These are phyloP conservation scores for Suillus subaureus DNA, from an alignment of 768 basidiomycete species.

Conservation along the genomic window DNA sequence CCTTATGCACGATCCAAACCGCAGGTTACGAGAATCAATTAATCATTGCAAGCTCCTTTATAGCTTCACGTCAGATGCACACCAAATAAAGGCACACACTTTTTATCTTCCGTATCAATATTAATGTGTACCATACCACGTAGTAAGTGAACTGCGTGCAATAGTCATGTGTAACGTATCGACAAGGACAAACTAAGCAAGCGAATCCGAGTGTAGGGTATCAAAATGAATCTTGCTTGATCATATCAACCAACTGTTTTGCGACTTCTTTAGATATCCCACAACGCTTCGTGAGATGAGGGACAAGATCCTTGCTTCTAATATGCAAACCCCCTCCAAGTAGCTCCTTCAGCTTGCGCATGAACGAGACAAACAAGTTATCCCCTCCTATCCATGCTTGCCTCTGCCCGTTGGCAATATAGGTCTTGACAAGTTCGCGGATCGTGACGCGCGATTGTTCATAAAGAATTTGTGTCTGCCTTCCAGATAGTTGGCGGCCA, in stretches of 20 bases:
- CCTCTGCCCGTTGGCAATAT: slow-evolving; percentile 26
- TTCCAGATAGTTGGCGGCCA: slow-evolving; percentile 9
- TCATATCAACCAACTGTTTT: background rate
- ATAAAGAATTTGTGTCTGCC: slow-evolving; percentile 20
- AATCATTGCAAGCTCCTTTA: background rate
- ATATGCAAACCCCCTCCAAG: background rate
- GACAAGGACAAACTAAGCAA: background rate
- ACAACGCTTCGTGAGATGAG: background rate
- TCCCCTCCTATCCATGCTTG: background rate
- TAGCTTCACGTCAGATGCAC: background rate
- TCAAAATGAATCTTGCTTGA: background rate
- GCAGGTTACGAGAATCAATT: background rate
- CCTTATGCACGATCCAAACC: background rate
- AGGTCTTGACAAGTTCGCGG: slow-evolving; percentile 6
- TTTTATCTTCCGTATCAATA: no score
- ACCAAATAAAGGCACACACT: background rate
- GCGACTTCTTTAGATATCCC: background rate
- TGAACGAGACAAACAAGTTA: background rate
- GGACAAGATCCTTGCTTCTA: background rate
- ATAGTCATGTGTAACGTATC: background rate
- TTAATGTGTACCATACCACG: no score
- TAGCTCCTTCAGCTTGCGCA: background rate
- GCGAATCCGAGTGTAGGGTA: background rate
- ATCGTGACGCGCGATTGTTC: background rate
- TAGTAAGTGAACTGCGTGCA: background rate